A percentile compares a stretch with the other conserved stretches of the same genome.
These are phyloP conservation scores for Apiotrichum laibachii DNA, from an alignment of 1,284 basidiomycete species.

Conservation along the genomic window DNA sequence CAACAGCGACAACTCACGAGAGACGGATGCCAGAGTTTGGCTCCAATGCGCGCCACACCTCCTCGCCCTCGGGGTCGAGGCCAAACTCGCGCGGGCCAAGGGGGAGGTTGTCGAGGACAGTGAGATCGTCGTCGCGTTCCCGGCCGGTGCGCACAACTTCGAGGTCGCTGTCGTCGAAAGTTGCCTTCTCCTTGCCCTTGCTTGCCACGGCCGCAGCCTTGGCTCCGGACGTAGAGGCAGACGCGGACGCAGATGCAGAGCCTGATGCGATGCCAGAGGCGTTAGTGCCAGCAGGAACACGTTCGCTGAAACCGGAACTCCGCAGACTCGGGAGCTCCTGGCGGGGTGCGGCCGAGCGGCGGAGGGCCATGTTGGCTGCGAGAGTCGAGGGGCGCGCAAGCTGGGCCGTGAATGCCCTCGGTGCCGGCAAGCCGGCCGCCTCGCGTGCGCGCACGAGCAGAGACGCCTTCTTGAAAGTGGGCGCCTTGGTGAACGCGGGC, in stretches of 20 bases:
- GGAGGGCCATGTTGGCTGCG: not conserved
- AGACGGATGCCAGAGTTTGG: slow-evolving; percentile 84
- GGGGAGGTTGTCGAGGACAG: slow-evolving; percentile 68
- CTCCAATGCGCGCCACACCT: slow-evolving; percentile 68
- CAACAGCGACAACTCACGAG: slow-evolving; percentile 57
- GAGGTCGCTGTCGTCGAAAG: slow-evolving; percentile 6
- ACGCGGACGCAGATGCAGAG: not conserved
- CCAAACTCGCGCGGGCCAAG: slow-evolving; percentile 68
- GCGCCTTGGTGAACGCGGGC: slow-evolving; percentile 2
- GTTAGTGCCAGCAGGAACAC: not conserved
- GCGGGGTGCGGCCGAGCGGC: not conserved
- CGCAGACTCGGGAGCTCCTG: not conserved
- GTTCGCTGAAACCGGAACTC: not conserved
- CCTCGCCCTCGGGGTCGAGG: slow-evolving; percentile 42
- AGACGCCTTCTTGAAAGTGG: not conserved
- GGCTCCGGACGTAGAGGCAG: not conserved
- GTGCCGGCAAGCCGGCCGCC: too few species aligned
- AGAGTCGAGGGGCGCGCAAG: not conserved
- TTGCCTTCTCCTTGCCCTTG: slow-evolving; percentile 3
- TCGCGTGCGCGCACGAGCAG: too few species aligned
- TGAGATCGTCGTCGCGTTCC: slow-evolving; percentile 61
- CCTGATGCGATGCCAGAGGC: not conserved
- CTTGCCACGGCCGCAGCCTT: not conserved
- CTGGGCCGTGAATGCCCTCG: not conserved
- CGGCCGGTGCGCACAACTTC: slow-evolving; percentile 15